Evolutionary conservation across 169 alveolate genomes (phyloP).

Genomic region (Plasmodium knowlesi): DNA sequence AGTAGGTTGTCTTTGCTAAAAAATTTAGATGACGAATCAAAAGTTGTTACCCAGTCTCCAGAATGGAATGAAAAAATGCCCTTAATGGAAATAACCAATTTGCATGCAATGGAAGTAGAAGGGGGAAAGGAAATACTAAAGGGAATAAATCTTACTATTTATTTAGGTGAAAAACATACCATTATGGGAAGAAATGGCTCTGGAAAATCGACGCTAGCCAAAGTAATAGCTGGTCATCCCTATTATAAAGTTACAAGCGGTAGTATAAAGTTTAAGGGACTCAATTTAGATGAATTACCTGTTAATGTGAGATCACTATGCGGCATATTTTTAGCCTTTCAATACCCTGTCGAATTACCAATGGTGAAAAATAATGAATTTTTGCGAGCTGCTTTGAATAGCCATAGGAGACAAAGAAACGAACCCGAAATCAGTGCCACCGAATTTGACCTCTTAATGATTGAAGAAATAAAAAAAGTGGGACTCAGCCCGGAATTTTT

Average conservation of each 20-base stretch:
- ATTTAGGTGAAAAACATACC: slow-evolving; percentile 78
- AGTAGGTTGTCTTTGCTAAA: slow-evolving; percentile 42
- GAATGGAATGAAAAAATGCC: slow-evolving; percentile 75
- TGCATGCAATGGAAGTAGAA: slow-evolving; percentile 77
- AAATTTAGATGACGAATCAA: slow-evolving; percentile 66
- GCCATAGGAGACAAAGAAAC: slow-evolving; percentile 71
- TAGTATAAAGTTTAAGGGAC: slow-evolving; percentile 73
- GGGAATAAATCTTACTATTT: slow-evolving; percentile 74
- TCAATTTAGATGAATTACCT: slow-evolving; percentile 75
- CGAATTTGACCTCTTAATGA: slow-evolving; percentile 74
- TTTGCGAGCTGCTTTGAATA: slow-evolving; percentile 75
- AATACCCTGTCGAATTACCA: slow-evolving; percentile 82
- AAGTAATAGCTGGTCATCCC: slow-evolving; percentile 82
- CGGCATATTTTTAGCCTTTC: slow-evolving; percentile 82
- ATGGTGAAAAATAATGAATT: slow-evolving; percentile 79
- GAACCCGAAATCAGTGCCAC: slow-evolving; percentile 75
- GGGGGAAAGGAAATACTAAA: slow-evolving; percentile 77
- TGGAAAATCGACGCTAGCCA: slow-evolving; percentile 81
- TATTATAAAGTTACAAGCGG: slow-evolving; percentile 77
- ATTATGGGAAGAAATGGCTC: slow-evolving; percentile 84
- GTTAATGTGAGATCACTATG: slow-evolving; percentile 78
- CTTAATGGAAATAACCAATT: slow-evolving; percentile 70
- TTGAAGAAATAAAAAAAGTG: slow-evolving; percentile 75
- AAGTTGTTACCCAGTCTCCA: slow-evolving; percentile 26
- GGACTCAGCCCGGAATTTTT: slow-evolving; percentile 75